Base-by-base conservation (phyloP, 305 asterid genomes). In the Solanum aculeatissimum region DNA sequence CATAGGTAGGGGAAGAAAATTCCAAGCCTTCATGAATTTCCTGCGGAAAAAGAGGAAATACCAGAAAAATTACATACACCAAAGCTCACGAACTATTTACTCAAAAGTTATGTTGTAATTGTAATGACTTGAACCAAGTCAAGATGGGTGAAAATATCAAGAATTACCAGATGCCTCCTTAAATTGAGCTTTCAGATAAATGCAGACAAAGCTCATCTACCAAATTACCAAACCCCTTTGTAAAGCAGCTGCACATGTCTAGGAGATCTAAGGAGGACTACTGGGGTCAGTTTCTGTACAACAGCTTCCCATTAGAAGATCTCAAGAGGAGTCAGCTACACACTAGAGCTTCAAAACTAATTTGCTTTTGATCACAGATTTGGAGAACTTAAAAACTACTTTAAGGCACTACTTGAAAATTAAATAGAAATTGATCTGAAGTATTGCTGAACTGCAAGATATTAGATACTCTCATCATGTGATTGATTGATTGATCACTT, bases 21-120 rank as follows among this genome's bases (percentile, higher is more conserved):
- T 92, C 96, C 88, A 97, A 87, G 69, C 97, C 98, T 88, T 97
- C 98, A 70, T 97, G 99, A 87, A 95, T 92, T 90, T 97, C 99
- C 99, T 97, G 93, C 91, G 87, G 49, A 87, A 86, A 40, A 45
- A 53, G 32, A 78, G 27, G 83, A 18, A n/a, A 66, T 32, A 86
- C 71, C 49, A 84, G 72, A 54, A 47, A 15, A 27, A 85, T 71
- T 51, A 38, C 69, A 80, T 71, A 32, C 83, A 53, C 66, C n/a
- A 51, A 77, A 29, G 42, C 66, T 29, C 82, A 18, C 25, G 9
- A 77, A 77, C 47, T 77, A 77, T 77, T 51, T 51, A 16, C 65
- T 77, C 23, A 51, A 77, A 77, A 10, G 2, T 51, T 18, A 29
- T 72, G 66, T 47, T 25, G 15, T 51, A 65, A 51, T 16, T 42